These are phyloP conservation scores for Trichoderma reesei DNA, from an alignment of 495 filamentous ascomycete genomes.

Conservation along the genomic window DNA sequence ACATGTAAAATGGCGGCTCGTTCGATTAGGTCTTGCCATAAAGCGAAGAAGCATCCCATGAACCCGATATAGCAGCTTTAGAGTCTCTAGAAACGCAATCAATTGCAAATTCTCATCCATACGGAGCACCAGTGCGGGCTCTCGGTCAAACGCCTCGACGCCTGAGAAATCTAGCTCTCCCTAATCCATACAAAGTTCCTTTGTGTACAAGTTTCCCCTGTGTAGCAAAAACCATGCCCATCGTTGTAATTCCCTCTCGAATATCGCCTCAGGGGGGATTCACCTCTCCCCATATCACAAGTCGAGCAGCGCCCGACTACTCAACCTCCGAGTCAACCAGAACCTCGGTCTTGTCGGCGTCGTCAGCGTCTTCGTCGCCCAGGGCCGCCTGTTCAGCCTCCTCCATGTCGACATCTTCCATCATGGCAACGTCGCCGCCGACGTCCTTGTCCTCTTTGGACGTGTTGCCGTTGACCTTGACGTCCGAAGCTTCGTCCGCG, in stretches of 20 bases:
- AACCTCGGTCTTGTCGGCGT: conserved; percentile 8
- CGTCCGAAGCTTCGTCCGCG: not conserved
- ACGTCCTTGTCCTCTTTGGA: conserved; percentile 19
- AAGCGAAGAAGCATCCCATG: too few relatives aligned
- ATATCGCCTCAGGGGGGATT: not conserved
- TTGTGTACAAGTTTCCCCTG: conserved; percentile 8
- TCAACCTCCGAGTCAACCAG: not conserved
- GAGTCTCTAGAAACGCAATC: too few relatives aligned
- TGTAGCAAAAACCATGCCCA: not conserved
- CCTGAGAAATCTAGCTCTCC: not conserved
- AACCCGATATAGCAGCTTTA: too few relatives aligned
- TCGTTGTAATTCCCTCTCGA: not conserved
- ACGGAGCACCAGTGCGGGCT: not conserved
- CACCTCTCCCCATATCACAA: not conserved
- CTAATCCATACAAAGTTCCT: not conserved
- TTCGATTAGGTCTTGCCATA: too few relatives aligned
- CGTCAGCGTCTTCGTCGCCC: conserved; percentile 4
- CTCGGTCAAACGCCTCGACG: not conserved
- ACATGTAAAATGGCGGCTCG: too few relatives aligned
- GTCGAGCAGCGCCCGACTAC: not conserved
- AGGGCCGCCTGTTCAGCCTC: conserved; percentile 3
- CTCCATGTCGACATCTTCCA: conserved; percentile 8
- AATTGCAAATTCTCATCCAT: not conserved
- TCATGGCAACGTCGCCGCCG: not conserved
- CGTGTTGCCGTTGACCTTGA: conserved; percentile 17